phyloP scores from a whole-genome alignment of 1,284 basidiomycete genomes.

The Ceratobasidium sp. region DNA sequence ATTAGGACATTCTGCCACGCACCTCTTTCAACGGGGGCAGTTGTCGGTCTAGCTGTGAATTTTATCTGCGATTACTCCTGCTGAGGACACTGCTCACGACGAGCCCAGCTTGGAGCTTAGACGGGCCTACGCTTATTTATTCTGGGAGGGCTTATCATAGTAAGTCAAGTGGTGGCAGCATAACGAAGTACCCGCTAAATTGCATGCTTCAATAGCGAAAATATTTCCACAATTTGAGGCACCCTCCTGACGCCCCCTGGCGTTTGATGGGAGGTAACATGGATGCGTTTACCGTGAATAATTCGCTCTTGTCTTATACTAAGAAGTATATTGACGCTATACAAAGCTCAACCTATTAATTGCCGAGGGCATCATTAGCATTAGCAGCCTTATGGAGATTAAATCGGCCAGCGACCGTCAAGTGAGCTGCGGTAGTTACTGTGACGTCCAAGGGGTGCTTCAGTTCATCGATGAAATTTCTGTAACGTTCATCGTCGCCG shows the following conservation, averaged over 20 bases:
- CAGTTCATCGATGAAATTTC: not conserved
- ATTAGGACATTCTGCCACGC: not conserved
- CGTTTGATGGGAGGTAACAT: not conserved
- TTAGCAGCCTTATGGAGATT: not conserved
- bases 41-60: not conserved
- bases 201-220: not conserved
- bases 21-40: not conserved
- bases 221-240: not conserved
- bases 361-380: not conserved
- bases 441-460: not conserved
- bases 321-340: too few species aligned
- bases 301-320: not conserved
- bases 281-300: not conserved
- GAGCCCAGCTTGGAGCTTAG: too few species aligned
- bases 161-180: too few species aligned
- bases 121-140: too few species aligned
- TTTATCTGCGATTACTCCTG: not conserved
- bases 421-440: not conserved
- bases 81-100: not conserved
- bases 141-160: too few species aligned
- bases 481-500: not conserved
- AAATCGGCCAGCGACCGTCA: not conserved
- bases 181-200: too few species aligned
- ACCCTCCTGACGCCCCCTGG: not conserved
- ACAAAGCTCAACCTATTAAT: slow-evolving; percentile 1